Conservation (phyloP, 176 grass and related monocot genomes). For the Aegilops longissima region DNA sequence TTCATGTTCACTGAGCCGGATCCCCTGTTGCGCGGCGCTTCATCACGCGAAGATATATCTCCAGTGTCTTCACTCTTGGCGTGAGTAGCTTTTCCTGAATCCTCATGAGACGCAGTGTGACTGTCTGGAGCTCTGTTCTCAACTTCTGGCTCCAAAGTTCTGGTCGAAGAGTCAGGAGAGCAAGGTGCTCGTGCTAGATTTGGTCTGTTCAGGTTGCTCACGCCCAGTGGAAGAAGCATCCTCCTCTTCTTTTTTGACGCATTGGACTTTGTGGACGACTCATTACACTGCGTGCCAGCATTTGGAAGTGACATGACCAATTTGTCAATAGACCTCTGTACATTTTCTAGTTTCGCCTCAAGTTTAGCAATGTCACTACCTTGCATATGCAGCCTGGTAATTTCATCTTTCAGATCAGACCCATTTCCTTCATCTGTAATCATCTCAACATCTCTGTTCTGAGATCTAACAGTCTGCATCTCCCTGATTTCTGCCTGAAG, state of each 20-base stretch:
- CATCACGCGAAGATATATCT: slow-evolving; percentile 74
- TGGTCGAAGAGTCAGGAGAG: slow-evolving; percentile 66
- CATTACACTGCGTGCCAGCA: slow-evolving; percentile 22
- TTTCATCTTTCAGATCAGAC: slow-evolving; percentile 85
- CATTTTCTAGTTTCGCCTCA: slow-evolving; percentile 84
- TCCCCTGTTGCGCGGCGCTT: slow-evolving; percentile 69
- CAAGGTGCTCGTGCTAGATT: slow-evolving; percentile 68
- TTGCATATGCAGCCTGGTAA: slow-evolving; percentile 84
- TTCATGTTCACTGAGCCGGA: slow-evolving; percentile 97
- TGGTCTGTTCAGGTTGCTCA: slow-evolving; percentile 63
- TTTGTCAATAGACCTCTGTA: slow-evolving; percentile 85
- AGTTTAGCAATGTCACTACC: slow-evolving; percentile 88
- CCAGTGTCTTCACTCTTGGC: slow-evolving; percentile 72
- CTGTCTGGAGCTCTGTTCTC: slow-evolving; percentile 75
- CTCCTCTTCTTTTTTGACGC: slow-evolving; percentile 78
- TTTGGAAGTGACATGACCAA: slow-evolving; percentile 94
- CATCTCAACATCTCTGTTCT: slow-evolving; percentile 60
- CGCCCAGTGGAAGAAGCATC: slow-evolving; percentile 64
- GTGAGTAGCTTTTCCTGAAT: slow-evolving; percentile 59
- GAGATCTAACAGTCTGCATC: slow-evolving; percentile 61
- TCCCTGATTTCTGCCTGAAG: slow-evolving; percentile 86
- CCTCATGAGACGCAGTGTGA: slow-evolving; percentile 46
- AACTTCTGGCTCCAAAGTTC: slow-evolving; percentile 56
- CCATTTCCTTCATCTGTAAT: slow-evolving; percentile 45
- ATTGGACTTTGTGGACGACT: slow-evolving; percentile 53